Evolutionary conservation across 805 yeast species (phyloP).

Genomic region (Isabelozyma pseudorhagii): DNA sequence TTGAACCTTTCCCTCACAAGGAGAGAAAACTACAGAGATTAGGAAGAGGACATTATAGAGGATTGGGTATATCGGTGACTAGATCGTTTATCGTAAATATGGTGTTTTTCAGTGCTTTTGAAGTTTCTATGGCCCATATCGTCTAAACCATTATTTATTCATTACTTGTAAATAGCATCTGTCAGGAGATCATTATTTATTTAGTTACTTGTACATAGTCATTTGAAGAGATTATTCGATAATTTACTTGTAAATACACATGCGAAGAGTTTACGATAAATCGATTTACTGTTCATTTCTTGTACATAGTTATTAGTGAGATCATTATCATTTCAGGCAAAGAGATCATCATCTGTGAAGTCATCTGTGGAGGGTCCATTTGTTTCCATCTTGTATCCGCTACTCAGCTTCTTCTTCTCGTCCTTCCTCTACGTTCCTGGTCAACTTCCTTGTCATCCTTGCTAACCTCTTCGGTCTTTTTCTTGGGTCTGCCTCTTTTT

Average conservation of each 20-base stretch:
- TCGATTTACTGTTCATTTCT: too few species aligned
- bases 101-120: slow-evolving; percentile 73
- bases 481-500: slow-evolving; percentile 1
- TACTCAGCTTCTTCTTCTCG: slow-evolving; percentile 5
- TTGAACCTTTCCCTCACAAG: slow-evolving; percentile 35
- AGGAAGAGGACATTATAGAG: slow-evolving; percentile 60
- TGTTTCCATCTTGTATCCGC: not conserved
- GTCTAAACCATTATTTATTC: slow-evolving; percentile 19
- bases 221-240: too few species aligned
- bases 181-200: not conserved
- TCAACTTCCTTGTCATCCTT: not conserved
- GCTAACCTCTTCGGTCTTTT: not conserved
- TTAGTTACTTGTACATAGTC: too few species aligned
- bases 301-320: too few species aligned
- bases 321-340: too few species aligned
- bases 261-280: too few species aligned
- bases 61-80: slow-evolving; percentile 69
- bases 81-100: slow-evolving; percentile 72
- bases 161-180: not conserved
- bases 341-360: too few species aligned
- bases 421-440: slow-evolving; percentile 2
- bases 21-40: slow-evolving; percentile 28
- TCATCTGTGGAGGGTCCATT: too few species aligned
- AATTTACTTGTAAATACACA: too few species aligned
- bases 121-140: slow-evolving; percentile 58